These are phyloP conservation scores for Oropetium thomaeum DNA, from an alignment of 176 grass and related monocot genomes.

Conservation along the genomic window DNA sequence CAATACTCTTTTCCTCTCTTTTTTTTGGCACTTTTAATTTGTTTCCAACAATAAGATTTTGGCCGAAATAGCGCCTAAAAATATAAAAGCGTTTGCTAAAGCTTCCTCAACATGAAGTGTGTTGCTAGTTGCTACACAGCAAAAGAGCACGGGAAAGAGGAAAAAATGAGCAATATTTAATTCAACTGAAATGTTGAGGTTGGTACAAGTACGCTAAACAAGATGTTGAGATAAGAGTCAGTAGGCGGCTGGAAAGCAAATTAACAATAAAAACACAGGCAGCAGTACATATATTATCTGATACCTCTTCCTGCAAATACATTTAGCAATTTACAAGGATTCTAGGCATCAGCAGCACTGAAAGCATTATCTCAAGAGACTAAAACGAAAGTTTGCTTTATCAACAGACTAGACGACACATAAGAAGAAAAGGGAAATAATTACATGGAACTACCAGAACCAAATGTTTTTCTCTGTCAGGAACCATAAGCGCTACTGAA, in stretches of 20 bases:
- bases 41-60: background rate
- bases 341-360: conserved; percentile 10
- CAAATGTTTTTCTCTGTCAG: conserved; percentile 23
- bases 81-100: background rate
- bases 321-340: conserved; percentile 25
- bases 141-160: background rate
- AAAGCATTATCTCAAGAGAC: conserved; percentile 26
- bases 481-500: conserved; percentile 72
- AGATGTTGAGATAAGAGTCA: background rate
- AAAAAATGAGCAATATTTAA: background rate
- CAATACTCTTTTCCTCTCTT: background rate
- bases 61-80: background rate
- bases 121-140: background rate
- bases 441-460: conserved; percentile 30
- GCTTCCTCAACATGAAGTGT: background rate
- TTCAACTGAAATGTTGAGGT: background rate
- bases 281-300: conserved; percentile 4
- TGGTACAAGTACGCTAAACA: background rate
- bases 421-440: conserved; percentile 14
- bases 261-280: background rate
- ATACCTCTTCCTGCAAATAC: conserved; percentile 19
- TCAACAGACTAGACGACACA: conserved; percentile 27
- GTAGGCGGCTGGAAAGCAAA: background rate
- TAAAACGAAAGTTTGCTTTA: conserved; percentile 10
- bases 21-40: background rate